These are phyloP conservation scores for Aspergillus intermedius DNA, from an alignment of 2,329 filamentous ascomycete genomes.

Conservation along the genomic window DNA sequence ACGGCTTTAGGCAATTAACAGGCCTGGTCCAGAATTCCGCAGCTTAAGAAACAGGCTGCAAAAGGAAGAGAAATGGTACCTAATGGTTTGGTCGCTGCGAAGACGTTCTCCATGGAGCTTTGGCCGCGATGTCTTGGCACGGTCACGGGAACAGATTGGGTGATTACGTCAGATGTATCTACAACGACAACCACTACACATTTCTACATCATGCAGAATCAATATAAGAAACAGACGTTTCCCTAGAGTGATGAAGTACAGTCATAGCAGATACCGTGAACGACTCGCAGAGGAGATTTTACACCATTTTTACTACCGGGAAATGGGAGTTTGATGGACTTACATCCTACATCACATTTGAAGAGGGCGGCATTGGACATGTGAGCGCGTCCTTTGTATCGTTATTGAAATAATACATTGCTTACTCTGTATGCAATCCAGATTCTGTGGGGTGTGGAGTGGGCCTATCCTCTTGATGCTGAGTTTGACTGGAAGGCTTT, in stretches of 20 bases:
- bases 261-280: neutral
- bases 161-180: neutral
- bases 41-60: neutral
- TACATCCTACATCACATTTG: neutral
- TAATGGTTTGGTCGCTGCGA: too few species aligned
- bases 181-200: too few species aligned
- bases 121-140: conserved; percentile 14
- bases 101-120: conserved; percentile 7
- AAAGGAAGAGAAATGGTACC: neutral
- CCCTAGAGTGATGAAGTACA: neutral
- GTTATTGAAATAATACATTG: neutral
- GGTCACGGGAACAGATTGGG: neutral
- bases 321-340: neutral
- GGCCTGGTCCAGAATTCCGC: neutral
- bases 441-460: neutral
- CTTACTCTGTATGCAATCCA: neutral
- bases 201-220: too few species aligned
- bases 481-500: neutral
- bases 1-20: neutral
- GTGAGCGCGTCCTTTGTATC: neutral
- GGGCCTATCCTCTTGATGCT: neutral
- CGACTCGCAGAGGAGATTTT: neutral
- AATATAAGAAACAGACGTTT: neutral
- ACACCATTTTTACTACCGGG: neutral
- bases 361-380: neutral